These are phyloP conservation scores for Turnera subulata DNA, from an alignment of 345 rosid species.

Conservation along the genomic window DNA sequence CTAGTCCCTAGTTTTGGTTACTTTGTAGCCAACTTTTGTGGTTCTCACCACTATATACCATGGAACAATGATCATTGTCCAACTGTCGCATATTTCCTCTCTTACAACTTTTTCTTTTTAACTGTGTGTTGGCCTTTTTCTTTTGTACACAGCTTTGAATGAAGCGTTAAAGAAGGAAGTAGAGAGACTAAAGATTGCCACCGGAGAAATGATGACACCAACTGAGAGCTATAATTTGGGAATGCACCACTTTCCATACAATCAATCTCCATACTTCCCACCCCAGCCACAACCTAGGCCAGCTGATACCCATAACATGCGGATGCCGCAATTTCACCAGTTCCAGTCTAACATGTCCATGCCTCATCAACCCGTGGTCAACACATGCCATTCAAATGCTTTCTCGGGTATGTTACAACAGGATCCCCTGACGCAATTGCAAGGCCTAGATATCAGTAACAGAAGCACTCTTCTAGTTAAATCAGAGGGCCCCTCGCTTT, in stretches of 20 bases:
- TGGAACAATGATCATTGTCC: no score
- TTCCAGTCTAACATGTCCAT: constrained; percentile 26
- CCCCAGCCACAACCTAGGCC: constrained; percentile 41
- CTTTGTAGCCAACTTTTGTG: no score
- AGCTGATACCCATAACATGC: constrained; percentile 40
- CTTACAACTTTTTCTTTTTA: no score
- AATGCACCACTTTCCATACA: constrained; percentile 55
- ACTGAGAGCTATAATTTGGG: constrained; percentile 60
- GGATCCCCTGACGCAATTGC: constrained; percentile 65
- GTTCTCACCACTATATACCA: no score
- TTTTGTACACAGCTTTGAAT: constrained; percentile 48
- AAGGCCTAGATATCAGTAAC: constrained; percentile 75
- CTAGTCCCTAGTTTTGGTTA: no score
- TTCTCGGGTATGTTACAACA: constrained; percentile 61
- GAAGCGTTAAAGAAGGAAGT: constrained; percentile 84
- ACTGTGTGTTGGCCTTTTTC: not conserved
- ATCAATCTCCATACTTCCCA: constrained; percentile 40
- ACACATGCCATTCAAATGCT: constrained; percentile 10
- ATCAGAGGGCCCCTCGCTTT: constrained; percentile 60
- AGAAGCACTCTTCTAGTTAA: constrained; percentile 53
- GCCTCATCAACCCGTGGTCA: constrained; percentile 19
- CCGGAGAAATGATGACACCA: constrained; percentile 59
- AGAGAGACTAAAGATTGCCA: constrained; percentile 68
- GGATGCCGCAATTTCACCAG: constrained; percentile 49
- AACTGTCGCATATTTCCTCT: no score